Evolutionary conservation across 2,329 filamentous ascomycete genomes (phyloP), one percentile per base, ranked within the genome.

Genomic region (Curvularia sp.): DNA sequence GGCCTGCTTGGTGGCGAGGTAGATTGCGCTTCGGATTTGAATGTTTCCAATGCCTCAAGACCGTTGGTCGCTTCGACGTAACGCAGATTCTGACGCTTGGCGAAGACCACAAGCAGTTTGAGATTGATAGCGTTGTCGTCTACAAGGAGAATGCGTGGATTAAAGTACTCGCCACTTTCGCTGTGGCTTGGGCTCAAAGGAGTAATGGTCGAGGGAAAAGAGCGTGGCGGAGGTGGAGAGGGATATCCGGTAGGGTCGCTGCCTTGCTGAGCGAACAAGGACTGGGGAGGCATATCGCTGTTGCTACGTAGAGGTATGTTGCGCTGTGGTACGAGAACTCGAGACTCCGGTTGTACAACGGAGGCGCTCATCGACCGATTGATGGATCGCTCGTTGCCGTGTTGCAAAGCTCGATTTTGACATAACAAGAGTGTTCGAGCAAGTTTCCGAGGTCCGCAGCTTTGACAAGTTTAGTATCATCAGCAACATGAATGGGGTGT

Each of bases 71-170:
- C 73, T 61, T 73, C 67, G 6, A 53, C 54, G 55, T 71, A 74
- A 15, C 61, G 64, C 4, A 73, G 57, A 4, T 62, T 63, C 52
- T 75, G 66, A 10, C 72, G 72, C 46, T 69, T 69, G n/a, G 70
- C 68, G 47, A 82, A 83, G 66, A 81, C 80, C 18, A 78, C 72
- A 28, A 76, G 66, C 23, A 75, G 67, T 45, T 73, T 74, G 36
- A 74, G 66, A 47, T 76, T 76, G 63, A 75, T 74, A 10, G 64
- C 63, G 58, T 75, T 75, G 56, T 75, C 73, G 56, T 75, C 72
- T 45, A 74, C 72, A 30, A 74, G 67, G 13, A 75, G 67, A 21
- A 75, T 61, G 28, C 70, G 65, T 1, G 73, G 72, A 25, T 61
- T 69, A 49, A 73, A 74, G 51, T 74, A 71, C 28, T 69, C 66